Percentiles rank a stretch among this genome's conserved stretches.
phyloP scores from a whole-genome alignment of 176 grass and related monocot species.

The Aegilops tauschii region DNA sequence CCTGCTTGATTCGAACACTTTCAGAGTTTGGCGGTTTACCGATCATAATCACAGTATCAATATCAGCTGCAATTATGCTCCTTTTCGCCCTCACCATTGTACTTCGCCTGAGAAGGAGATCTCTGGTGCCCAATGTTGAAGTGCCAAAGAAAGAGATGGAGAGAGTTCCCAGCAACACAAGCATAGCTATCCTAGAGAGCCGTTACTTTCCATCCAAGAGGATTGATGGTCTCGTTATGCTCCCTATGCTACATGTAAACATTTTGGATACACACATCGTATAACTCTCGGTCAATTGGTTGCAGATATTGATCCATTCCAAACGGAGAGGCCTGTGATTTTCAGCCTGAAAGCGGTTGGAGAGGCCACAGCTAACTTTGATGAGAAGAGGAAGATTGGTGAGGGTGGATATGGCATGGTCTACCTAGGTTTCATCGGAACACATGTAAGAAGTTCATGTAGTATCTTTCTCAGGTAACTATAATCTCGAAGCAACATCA shows the following conservation, averaged over 20 bases:
- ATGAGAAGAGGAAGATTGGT: conserved; percentile 65
- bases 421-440: conserved; percentile 57
- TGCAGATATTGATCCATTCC: conserved; percentile 52
- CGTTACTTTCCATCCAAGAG: conserved; percentile 51
- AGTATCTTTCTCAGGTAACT: neutral
- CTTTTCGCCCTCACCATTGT: conserved; percentile 24
- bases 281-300: conserved; percentile 8
- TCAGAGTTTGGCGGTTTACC: conserved; percentile 33
- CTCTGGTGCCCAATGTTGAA: conserved; percentile 25
- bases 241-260: conserved; percentile 10
- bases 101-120: conserved; percentile 31
- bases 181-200: conserved; percentile 57
- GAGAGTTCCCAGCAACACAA: conserved; percentile 41
- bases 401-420: conserved; percentile 76
- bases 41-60: conserved; percentile 42
- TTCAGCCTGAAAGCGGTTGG: conserved; percentile 51
- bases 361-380: conserved; percentile 49
- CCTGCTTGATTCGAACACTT: conserved; percentile 1
- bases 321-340: conserved; percentile 56
- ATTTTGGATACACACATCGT: conserved; percentile 13
- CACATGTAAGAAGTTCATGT: conserved; percentile 36
- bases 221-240: conserved; percentile 37
- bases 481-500: conserved; percentile 4
- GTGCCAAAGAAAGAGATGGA: conserved; percentile 30
- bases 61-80: conserved; percentile 46